phyloP scores from a whole-genome alignment of 1,284 basidiomycete species.

The Laetiporus sulphureus region DNA sequence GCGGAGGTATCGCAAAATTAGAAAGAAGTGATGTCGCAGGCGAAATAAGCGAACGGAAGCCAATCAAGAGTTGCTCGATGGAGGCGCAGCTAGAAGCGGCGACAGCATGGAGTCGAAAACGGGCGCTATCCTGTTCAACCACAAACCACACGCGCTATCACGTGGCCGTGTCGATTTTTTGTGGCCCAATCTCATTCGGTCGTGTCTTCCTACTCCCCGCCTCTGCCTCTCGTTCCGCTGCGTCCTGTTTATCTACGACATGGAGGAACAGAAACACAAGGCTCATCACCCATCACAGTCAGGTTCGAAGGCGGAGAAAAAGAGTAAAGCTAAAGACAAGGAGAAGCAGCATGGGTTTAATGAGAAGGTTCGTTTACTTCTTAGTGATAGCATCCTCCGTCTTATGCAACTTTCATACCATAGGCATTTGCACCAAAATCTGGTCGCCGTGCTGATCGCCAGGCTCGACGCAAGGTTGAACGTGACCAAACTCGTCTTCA shows the following conservation, averaged over 20 bases:
- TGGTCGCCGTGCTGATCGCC: slow-evolving; percentile 80
- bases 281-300: slow-evolving; percentile 69
- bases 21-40: slow-evolving; percentile 1
- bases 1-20: slow-evolving; percentile 16
- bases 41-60: slow-evolving; percentile 4
- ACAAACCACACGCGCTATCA: slow-evolving; percentile 1
- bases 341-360: slow-evolving; percentile 76
- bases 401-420: too few species aligned
- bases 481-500: slow-evolving; percentile 92
- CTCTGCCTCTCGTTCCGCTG: neutral
- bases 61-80: too few species aligned
- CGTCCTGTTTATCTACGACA: slow-evolving; percentile 20
- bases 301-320: slow-evolving; percentile 73
- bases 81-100: slow-evolving; percentile 10
- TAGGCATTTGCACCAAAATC: slow-evolving; percentile 96
- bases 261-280: slow-evolving; percentile 73
- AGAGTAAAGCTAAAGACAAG: slow-evolving; percentile 45
- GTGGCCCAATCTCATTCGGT: neutral
- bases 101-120: slow-evolving; percentile 3
- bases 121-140: slow-evolving; percentile 2
- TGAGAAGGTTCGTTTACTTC: slow-evolving; percentile 61
- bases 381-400: neutral
- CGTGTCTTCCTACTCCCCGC: neutral
- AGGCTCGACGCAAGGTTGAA: slow-evolving; percentile 89
- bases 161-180: slow-evolving; percentile 2